Evolutionary conservation across 1,284 basidiomycete genomes (phyloP).

Genomic region (Apiotrichum siamense): DNA sequence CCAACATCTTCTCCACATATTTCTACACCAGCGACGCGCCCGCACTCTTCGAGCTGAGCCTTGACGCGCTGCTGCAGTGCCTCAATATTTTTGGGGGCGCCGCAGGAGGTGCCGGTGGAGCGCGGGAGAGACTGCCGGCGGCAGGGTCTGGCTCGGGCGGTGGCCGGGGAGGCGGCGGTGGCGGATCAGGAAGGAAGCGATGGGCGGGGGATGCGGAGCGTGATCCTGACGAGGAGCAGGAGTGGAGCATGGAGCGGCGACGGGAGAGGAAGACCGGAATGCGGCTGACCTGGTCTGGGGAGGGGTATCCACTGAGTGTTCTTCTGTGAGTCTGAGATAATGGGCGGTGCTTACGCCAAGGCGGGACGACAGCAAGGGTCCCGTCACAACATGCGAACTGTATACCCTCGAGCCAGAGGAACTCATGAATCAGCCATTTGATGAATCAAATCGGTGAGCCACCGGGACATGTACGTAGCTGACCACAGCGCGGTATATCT

Average conservation of each 20-base stretch:
- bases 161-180: too few relatives aligned
- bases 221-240: constrained; percentile 45
- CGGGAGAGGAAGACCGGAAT: constrained; percentile 58
- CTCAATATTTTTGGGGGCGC: constrained; percentile 88
- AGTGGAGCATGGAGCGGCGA: constrained; percentile 21
- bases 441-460: constrained; percentile 60
- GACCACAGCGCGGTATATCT: constrained; percentile 62
- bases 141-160: too few relatives aligned
- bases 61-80: constrained; percentile 77
- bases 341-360: constrained; percentile 52
- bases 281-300: constrained; percentile 73
- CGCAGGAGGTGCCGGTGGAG: constrained; percentile 18
- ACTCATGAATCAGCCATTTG: constrained; percentile 70
- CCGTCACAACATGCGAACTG: constrained; percentile 82
- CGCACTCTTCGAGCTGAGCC: constrained; percentile 67
- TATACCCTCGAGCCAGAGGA: constrained; percentile 78
- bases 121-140: neutral
- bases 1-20: constrained; percentile 72
- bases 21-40: constrained; percentile 48
- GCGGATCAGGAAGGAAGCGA: constrained; percentile 21
- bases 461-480: neutral
- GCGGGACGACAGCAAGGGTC: constrained; percentile 73
- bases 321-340: constrained; percentile 71
- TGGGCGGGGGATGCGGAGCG: constrained; percentile 50
- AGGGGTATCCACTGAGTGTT: constrained; percentile 70